Evolutionary conservation across 768 basidiomycete species (phyloP), one percentile per base, ranked within the genome.

Genomic region (Cystobasidium onofrii): DNA sequence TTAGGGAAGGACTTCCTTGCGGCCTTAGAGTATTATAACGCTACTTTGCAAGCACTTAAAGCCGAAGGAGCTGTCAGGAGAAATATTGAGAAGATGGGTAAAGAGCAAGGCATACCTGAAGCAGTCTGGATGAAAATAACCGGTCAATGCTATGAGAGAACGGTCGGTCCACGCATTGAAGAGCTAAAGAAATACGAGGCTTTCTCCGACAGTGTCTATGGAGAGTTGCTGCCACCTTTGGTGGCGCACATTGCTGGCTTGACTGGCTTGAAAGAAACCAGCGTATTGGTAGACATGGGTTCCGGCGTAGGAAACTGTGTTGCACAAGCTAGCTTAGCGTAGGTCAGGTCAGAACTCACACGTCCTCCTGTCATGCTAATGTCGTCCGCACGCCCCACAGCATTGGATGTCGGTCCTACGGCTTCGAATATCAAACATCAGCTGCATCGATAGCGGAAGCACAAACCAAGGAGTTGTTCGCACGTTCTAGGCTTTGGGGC

Each of bases 61-160:
- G 36, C 15, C 1, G n/a, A 18, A 2, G 78, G 78, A 2, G 33
- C 41, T 1, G 29, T 78, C 2, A 10, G 20, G 64, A 64, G 25
- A 23, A 79, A 78, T 34, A 75, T 78, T 18, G 29, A 33, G 41
- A 36, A 15, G 36, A 77, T 80, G 79, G 69, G 69, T 27, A 39
- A 33, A 7, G 33, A 33, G n/a, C 54, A 71, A 0, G 87, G 86
- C 1, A 79, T 93, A 31, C 89, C 88, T 0, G 83, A 86, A 60
- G 84, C 85, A 39, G 85, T 93, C 1, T 83, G 89, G 73, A 84
- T 87, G 83, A 87, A 89, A 50, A 86, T 95, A 61, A 84, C 90
- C 65, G 92, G 93, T 54, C 92, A 97, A 83, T 90, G 88, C 43
- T 98, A 99, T 78, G 92, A 97, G 79, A 87, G 96, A 31, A 87